Percentiles rank a stretch among this genome's conserved stretches.
These are phyloP conservation scores for Tubosaeta brunneosetosa DNA, from an alignment of 768 basidiomycete genomes.

Conservation along the genomic window DNA sequence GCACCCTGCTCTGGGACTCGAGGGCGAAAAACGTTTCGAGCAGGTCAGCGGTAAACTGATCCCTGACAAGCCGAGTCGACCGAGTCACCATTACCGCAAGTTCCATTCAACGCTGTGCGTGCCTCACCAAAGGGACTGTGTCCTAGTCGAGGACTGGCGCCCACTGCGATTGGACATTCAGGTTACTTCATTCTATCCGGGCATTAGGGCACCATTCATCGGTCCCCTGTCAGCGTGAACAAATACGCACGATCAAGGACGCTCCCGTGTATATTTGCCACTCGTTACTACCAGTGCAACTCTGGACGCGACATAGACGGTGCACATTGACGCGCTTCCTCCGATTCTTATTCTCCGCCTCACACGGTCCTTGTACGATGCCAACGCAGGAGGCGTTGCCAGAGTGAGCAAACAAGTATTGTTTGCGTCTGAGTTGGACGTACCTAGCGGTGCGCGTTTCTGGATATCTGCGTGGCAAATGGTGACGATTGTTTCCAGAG, in stretches of 20 bases:
- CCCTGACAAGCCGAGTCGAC: constrained; percentile 58
- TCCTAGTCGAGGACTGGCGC: constrained; percentile 89
- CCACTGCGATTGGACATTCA: constrained; percentile 87
- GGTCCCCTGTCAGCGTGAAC: constrained; percentile 48
- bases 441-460: constrained; percentile 53
- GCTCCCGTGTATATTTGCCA: constrained; percentile 73
- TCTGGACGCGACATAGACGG: constrained; percentile 68
- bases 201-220: neutral
- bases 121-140: constrained; percentile 80
- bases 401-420: constrained; percentile 81
- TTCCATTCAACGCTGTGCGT: constrained; percentile 79
- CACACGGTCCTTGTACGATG: constrained; percentile 89
- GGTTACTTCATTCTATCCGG: constrained; percentile 33
- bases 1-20: no score
- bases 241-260: constrained; percentile 74
- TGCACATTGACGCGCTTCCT: constrained; percentile 78
- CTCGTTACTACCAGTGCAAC: constrained; percentile 49
- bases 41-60: neutral
- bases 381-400: constrained; percentile 65
- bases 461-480: neutral
- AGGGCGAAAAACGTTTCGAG: no score
- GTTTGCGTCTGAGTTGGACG: constrained; percentile 73
- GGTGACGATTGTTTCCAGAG: constrained; percentile 34
- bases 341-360: constrained; percentile 83
- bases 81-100: constrained; percentile 89